Conservation (phyloP, 1,284 basidiomycete species). For the Trametes hirsuta region DNA sequence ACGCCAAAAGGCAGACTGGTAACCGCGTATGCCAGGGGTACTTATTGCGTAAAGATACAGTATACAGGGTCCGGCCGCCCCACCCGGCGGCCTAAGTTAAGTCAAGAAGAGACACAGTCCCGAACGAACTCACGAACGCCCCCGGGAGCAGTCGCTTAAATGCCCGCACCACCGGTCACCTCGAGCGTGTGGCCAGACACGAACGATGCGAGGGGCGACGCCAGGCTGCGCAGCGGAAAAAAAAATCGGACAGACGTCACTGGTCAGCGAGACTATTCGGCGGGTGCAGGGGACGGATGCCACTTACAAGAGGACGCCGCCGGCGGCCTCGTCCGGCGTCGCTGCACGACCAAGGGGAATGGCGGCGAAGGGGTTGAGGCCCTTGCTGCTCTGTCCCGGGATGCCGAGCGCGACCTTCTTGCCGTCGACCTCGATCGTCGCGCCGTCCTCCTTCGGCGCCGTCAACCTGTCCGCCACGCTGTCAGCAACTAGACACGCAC, state of each 20-base stretch:
- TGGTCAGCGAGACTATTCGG: slow-evolving; percentile 1
- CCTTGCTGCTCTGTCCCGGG: slow-evolving; percentile 47
- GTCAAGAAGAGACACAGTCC: neutral
- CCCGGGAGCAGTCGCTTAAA: slow-evolving; percentile 40
- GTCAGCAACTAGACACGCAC: neutral
- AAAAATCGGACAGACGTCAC: neutral
- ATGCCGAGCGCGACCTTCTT: slow-evolving; percentile 85
- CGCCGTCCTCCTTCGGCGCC: slow-evolving; percentile 75
- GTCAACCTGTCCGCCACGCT: slow-evolving; percentile 29
- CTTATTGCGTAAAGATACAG: slow-evolving; percentile 9
- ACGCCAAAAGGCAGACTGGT: slow-evolving; percentile 25
- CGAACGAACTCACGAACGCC: neutral
- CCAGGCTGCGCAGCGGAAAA: slow-evolving; percentile 50
- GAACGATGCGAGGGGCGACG: slow-evolving; percentile 78
- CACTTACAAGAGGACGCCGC: slow-evolving; percentile 71
- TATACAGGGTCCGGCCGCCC: slow-evolving; percentile 5
- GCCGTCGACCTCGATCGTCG: slow-evolving; percentile 77
- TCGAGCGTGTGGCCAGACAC: slow-evolving; percentile 84
- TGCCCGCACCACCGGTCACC: slow-evolving; percentile 77
- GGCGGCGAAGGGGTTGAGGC: slow-evolving; percentile 36
- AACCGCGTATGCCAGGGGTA: neutral
- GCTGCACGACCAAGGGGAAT: slow-evolving; percentile 83
- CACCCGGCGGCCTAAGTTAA: neutral
- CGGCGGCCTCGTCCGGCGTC: slow-evolving; percentile 77
- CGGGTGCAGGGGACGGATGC: neutral